Conservation (phyloP, 148 eudicot species). For the Chenopodium quinoa region DNA sequence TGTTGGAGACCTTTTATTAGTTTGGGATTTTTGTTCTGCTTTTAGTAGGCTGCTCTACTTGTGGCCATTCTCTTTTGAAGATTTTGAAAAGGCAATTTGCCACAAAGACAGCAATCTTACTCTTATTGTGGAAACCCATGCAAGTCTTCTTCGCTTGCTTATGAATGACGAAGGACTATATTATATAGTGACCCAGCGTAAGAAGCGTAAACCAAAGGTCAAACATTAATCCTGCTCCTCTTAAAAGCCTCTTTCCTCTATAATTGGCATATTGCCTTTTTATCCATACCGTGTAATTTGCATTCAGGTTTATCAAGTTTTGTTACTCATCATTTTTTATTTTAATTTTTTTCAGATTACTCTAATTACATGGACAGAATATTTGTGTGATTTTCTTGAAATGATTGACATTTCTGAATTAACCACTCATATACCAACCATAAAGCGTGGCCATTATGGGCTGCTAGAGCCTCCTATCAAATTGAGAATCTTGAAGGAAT, state of each 20-base stretch:
- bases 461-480: conserved; percentile 63
- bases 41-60: conserved; percentile 69
- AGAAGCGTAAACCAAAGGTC: conserved; percentile 81
- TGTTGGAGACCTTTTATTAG: conserved; percentile 84
- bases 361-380: conserved; percentile 73
- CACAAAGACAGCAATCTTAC: conserved; percentile 72
- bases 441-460: conserved; percentile 87
- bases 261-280: not conserved
- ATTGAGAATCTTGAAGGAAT: conserved; percentile 59
- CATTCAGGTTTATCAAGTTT: not conserved
- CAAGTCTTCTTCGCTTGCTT: conserved; percentile 78
- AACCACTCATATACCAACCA: conserved; percentile 52
- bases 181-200: conserved; percentile 40
- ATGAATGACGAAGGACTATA: conserved; percentile 68
- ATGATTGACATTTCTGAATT: conserved; percentile 47
- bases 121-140: conserved; percentile 75
- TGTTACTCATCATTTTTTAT: not conserved
- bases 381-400: conserved; percentile 85
- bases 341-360: conserved; percentile 60
- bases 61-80: conserved; percentile 85
- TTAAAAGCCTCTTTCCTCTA: not conserved
- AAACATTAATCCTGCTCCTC: conserved; percentile 9
- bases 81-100: conserved; percentile 76
- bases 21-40: conserved; percentile 91
- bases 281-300: not conserved